Percentiles rank a stretch among this genome's conserved stretches.
These are phyloP conservation scores for Silene noctiflora DNA, from an alignment of 179 eudicot genomes.

Conservation along the genomic window DNA sequence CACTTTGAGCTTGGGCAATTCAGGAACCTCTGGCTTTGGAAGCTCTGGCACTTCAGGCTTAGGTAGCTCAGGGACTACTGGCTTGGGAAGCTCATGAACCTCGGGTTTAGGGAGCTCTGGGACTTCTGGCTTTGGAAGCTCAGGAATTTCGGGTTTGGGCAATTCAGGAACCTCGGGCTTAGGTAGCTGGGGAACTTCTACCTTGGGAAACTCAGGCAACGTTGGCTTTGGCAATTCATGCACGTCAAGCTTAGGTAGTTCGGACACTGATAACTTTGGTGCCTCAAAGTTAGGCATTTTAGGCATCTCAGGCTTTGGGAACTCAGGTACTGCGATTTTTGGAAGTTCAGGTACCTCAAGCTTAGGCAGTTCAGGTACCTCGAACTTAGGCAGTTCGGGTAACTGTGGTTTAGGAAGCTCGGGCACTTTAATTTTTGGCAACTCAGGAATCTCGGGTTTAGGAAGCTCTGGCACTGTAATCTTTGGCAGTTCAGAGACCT, in stretches of 20 bases:
- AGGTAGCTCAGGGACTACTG: conserved; percentile 1
- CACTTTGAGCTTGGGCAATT: background rate
- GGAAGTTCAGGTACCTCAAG: background rate
- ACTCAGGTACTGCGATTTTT: too few species aligned
- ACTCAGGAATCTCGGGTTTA: conserved; percentile 7
- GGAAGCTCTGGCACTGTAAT: conserved; percentile 1
- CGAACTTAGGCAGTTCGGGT: conserved; percentile 12
- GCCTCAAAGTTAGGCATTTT: background rate
- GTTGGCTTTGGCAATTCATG: conserved; percentile 19
- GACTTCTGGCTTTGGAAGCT: too few species aligned
- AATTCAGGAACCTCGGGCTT: conserved; percentile 2
- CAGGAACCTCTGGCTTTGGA: conserved; percentile 1
- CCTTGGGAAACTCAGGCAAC: conserved; percentile 14
- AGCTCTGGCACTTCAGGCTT: conserved; percentile 5
- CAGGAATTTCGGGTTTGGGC: too few species aligned
- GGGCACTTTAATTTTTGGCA: conserved; percentile 13
- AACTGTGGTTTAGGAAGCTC: conserved; percentile 19
- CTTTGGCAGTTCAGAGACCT: conserved; percentile 12
- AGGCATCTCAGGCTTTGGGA: conserved; percentile 18
- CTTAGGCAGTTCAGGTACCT: background rate
- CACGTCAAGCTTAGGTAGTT: conserved; percentile 15
- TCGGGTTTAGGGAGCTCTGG: too few species aligned
- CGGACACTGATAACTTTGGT: background rate
- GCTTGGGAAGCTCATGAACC: background rate
- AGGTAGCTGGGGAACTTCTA: conserved; percentile 13